Base-by-base conservation (phyloP, 768 basidiomycete species). In the Rhizopogon vesiculosus region DNA sequence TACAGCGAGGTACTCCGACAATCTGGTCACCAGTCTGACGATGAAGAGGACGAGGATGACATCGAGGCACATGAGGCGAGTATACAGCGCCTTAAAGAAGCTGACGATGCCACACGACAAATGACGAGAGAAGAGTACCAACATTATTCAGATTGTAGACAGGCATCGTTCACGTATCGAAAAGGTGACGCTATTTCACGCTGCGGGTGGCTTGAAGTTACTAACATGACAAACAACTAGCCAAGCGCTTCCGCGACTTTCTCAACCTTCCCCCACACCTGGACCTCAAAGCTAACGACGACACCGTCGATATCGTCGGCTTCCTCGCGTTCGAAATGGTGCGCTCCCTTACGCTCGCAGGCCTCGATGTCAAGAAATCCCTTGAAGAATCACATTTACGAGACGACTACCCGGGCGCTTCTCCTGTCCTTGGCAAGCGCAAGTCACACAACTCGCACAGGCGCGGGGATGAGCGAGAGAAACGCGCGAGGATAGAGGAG, bases 321-420 rank as follows among this genome's bases (percentile, higher is more conserved):
- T 98, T 98, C 74, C 84, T 98, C 43, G 89, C 93, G 0, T 98
- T 96, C 71, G 95, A 98, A 70, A 94, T 96, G 87, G 94, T 98
- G 31, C 87, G 94, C 50, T 91, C 92, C 2, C 81, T 98, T 46
- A 94, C 93, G 0, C 79, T 96, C 42, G 91, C 90, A 1, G 95
- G 92, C 2, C 80, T 94, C 39, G 83, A 87, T 31, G 87, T 94
- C 63, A 92, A 92, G 71, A 86, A 83, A 61, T 79, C 86, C 3
- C 75, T 91, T 39, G 89, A 90, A 66, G 86, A 91, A 56, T 80
- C 85, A 2, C 80, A 82, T 60, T 71, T 87, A 8, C 77, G 80
- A 3, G 89, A 87, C 50, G 84, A 85, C 57, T 85, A 85, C 57
- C 72, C 79, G 2, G 67, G 65, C 0, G 67, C 67, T 3, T 60